Evolutionary conservation across 1,139 yeast genomes (phyloP), one percentile per base, ranked within the genome.

Genomic region (Pichia cactophila): DNA sequence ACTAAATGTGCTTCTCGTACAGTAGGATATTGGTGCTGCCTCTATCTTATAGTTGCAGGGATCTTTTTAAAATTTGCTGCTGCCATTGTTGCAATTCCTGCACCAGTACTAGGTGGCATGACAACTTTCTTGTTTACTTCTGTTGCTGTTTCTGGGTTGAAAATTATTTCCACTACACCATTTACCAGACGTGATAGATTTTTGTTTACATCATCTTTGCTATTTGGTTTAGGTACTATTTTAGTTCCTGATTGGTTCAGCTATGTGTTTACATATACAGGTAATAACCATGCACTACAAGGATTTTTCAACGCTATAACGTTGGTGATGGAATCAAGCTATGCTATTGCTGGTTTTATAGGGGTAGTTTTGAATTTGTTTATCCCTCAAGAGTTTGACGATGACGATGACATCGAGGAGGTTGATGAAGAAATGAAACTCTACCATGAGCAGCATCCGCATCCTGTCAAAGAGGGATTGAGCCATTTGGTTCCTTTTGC

Each of bases 21-120:
- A 43, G 96, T 83, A 33, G 97, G 96, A 43, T 85, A 84, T 70
- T 87, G 94, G 86, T 82, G 92, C 71, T 87, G 94, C 58, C 81
- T 84, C 69, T 85, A 86, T 71, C 71, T 89, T 61, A 63, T 88
- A 47, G 63, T 89, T 52, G 86, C 87, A 95, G 96, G 97, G 40
- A 69, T 88, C 37, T 86, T 89, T 63, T 75, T 94, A 58, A 88
- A 88, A 68, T 87, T 89, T 67, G 92, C 95, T 26, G 96, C 95
- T 31, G 90, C 95, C 31, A 74, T 89, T 52, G 87, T 83, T 35
- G 77, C 95, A 35, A 89, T 89, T 61, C 96, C 96, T 42, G 77
- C 75, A 54, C 76, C 96, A 0, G 92, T 88, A 28, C 73, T 88
- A 53, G 96, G 96, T 49, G 96, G 96, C 54, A 86, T 88, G 95